Conservation (phyloP, 495 filamentous ascomycete species). For the Lasiosphaeria hispida region DNA sequence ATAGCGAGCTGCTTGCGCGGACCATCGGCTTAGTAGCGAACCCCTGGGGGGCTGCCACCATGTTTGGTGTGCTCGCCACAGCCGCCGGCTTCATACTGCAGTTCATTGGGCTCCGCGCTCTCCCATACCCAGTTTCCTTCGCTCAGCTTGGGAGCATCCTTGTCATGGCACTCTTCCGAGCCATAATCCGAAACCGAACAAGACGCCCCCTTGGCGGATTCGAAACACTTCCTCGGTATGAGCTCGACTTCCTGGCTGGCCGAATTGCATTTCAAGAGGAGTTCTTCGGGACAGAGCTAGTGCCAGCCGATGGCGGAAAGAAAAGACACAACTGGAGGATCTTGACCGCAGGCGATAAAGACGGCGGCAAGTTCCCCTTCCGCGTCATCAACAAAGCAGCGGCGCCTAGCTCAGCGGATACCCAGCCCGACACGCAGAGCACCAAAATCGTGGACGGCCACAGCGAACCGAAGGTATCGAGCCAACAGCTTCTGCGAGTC, state of each 20-base stretch:
- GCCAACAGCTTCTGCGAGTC: background rate
- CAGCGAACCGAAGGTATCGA: too few relatives aligned
- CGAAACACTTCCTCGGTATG: background rate
- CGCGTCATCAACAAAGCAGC: too few relatives aligned
- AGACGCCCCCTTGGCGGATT: background rate
- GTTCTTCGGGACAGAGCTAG: background rate
- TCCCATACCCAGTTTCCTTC: background rate
- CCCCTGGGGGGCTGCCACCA: background rate
- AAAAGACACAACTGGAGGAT: too few relatives aligned
- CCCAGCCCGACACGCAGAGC: background rate
- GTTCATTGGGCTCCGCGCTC: background rate
- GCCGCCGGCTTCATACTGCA: background rate
- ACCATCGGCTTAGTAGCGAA: too few relatives aligned
- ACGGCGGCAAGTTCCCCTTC: too few relatives aligned
- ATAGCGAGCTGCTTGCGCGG: too few relatives aligned
- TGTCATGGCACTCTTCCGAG: background rate
- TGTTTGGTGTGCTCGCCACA: background rate
- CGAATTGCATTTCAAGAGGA: background rate
- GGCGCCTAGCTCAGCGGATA: background rate
- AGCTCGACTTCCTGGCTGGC: background rate
- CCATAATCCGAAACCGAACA: background rate
- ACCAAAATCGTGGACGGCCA: background rate
- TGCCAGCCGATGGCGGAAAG: background rate
- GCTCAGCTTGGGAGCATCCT: background rate
- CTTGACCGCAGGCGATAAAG: too few relatives aligned